These are phyloP conservation scores for Endothia cerciana DNA, from an alignment of 2,329 filamentous ascomycete genomes.

Conservation along the genomic window DNA sequence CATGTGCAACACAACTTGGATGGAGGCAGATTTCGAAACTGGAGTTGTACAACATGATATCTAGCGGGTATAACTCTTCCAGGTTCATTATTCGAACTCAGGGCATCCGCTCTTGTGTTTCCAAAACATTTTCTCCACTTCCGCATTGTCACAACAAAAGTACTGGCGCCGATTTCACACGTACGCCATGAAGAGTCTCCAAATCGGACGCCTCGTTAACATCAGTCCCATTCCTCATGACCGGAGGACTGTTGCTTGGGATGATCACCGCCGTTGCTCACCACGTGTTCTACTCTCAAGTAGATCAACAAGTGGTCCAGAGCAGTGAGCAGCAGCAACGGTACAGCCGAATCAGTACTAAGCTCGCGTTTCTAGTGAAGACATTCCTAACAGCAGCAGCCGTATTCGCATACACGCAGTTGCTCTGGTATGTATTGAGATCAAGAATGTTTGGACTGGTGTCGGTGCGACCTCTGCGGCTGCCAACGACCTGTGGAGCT, in stretches of 20 bases:
- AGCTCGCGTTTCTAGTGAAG: neutral
- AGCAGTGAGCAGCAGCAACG: neutral
- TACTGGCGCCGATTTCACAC: too few species aligned
- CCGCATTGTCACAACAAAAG: too few species aligned
- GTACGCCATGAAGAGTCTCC: neutral
- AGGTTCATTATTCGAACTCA: too few species aligned
- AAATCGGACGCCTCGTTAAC: neutral
- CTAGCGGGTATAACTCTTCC: too few species aligned
- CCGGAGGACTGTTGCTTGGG: neutral
- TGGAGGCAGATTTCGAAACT: too few species aligned
- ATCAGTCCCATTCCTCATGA: slow-evolving; percentile 6
- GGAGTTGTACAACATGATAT: too few species aligned
- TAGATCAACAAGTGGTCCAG: neutral
- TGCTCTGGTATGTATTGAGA: neutral
- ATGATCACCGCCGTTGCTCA: neutral
- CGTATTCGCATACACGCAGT: slow-evolving; percentile 1
- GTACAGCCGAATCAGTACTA: neutral
- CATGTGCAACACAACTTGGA: too few species aligned
- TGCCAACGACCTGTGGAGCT: neutral
- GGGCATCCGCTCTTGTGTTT: too few species aligned
- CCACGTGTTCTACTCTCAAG: slow-evolving; percentile 1
- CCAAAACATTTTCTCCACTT: too few species aligned
- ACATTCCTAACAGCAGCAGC: neutral
- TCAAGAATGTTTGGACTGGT: neutral
- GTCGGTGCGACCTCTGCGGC: neutral